A percentile compares a stretch with the other conserved stretches of the same genome.
These are phyloP conservation scores for Diversispora epigaea DNA, from an alignment of 192 early-diverging fungal genomes.

Conservation along the genomic window DNA sequence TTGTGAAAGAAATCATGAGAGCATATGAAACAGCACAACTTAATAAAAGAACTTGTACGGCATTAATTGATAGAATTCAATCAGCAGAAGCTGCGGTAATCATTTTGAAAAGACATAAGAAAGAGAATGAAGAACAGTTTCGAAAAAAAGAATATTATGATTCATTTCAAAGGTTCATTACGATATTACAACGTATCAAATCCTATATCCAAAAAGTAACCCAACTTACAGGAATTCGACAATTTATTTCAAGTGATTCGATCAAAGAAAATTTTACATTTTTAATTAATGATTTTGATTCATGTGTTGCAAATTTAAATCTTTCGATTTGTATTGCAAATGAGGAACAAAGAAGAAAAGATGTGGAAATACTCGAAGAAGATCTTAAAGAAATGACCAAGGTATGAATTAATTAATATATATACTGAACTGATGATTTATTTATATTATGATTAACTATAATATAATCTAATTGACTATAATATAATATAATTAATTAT, in stretches of 20 bases:
- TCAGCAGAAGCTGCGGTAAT: constrained; percentile 1
- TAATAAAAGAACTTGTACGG: constrained; percentile 27
- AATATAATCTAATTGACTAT: no score
- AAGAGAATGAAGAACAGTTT: not conserved
- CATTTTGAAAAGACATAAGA: not conserved
- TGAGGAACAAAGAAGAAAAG: not conserved
- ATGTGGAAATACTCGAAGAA: not conserved
- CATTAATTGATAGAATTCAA: not conserved
- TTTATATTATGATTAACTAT: no score
- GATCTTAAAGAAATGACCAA: not conserved
- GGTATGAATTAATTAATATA: no score
- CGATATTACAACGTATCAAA: not conserved
- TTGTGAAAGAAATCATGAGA: not conserved
- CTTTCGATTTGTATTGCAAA: not conserved
- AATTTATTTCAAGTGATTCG: not conserved
- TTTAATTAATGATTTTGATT: not conserved
- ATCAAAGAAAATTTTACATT: not conserved
- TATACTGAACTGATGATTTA: no score
- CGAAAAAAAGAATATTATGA: constrained; percentile 13
- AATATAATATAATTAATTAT: no score
- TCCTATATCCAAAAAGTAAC: no score
- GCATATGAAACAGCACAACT: constrained; percentile 15
- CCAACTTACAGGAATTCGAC: not conserved
- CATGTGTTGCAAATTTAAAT: not conserved
- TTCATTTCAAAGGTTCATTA: not conserved